A percentile compares a stretch with the other conserved stretches of the same genome.
phyloP scores from a whole-genome alignment of 2,329 filamentous ascomycete genomes.

The Fusarium chlamydosporum region DNA sequence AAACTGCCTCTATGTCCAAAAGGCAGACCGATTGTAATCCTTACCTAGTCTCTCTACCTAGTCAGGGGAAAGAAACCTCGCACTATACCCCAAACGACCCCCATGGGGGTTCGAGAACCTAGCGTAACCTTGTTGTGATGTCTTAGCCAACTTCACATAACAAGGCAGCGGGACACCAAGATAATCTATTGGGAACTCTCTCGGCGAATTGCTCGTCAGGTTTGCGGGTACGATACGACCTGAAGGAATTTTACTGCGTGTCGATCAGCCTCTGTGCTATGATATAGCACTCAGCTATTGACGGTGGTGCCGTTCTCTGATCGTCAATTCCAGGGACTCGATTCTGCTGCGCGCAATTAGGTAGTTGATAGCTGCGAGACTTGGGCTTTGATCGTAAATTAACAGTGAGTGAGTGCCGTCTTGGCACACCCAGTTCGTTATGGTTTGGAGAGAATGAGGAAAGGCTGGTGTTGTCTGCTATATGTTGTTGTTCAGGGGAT shows the following conservation, averaged over 20 bases:
- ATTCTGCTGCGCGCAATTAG: no score
- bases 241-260: background rate
- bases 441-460: background rate
- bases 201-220: slow-evolving; percentile 21
- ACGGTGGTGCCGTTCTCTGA: slow-evolving; percentile 9
- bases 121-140: slow-evolving; percentile 21
- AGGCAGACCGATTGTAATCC: slow-evolving; percentile 4
- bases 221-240: background rate
- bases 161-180: background rate
- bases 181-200: slow-evolving; percentile 16
- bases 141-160: slow-evolving; percentile 3
- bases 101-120: slow-evolving; percentile 30
- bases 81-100: slow-evolving; percentile 35
- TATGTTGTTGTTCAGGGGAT: background rate
- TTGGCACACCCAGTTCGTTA: slow-evolving; percentile 11
- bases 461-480: background rate
- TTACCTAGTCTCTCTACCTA: slow-evolving; percentile 4
- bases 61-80: slow-evolving; percentile 27
- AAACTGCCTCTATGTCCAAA: slow-evolving; percentile 9
- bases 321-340: slow-evolving; percentile 1
- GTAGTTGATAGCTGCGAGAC: no score
- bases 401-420: slow-evolving; percentile 1
- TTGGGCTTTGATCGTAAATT: no score
- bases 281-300: slow-evolving; percentile 15
- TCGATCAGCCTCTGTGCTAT: slow-evolving; percentile 17